Conservation (phyloP, 257 asterid genomes). For the Linderniella brevidens region DNA sequence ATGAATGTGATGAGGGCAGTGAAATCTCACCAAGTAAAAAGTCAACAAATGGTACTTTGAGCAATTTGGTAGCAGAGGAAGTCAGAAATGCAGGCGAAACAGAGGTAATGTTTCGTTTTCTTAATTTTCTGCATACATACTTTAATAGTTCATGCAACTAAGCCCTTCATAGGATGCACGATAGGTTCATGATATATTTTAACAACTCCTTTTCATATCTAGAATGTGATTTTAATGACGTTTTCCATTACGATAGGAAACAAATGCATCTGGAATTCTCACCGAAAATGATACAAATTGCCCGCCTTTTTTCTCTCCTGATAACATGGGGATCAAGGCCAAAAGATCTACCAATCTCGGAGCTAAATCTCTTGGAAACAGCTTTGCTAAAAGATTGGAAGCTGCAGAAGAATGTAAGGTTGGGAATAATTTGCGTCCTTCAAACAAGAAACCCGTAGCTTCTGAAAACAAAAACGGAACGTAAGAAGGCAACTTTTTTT, state of each 20-base stretch:
- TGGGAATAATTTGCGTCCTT: slow-evolving; percentile 30
- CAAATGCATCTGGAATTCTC: slow-evolving; percentile 30
- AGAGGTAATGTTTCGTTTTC: slow-evolving; percentile 33
- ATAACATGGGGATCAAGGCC: slow-evolving; percentile 30
- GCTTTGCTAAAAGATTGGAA: slow-evolving; percentile 16
- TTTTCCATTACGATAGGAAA: slow-evolving; percentile 24
- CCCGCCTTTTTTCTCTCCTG: slow-evolving; percentile 39
- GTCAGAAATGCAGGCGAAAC: slow-evolving; percentile 19
- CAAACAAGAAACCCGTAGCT: slow-evolving; percentile 25
- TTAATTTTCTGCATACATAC: too few species aligned
- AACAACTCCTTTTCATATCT: slow-evolving; percentile 36
- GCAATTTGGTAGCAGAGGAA: slow-evolving; percentile 24
- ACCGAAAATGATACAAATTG: slow-evolving; percentile 40
- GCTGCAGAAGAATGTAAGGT: slow-evolving; percentile 39
- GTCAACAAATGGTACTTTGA: slow-evolving; percentile 13
- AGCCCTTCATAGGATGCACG: too few species aligned
- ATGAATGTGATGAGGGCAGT: slow-evolving; percentile 13
- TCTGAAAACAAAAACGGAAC: slow-evolving; percentile 32
- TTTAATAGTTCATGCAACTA: too few species aligned
- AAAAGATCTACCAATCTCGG: slow-evolving; percentile 21
- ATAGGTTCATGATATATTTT: too few species aligned
- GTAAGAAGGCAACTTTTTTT: slow-evolving; percentile 26
- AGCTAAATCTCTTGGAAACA: slow-evolving; percentile 26
- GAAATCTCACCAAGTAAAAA: slow-evolving; percentile 16
- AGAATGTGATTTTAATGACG: slow-evolving; percentile 15